Evolutionary conservation across 2,329 filamentous ascomycete species (phyloP).

Genomic region (Paecilomyces variotii): DNA sequence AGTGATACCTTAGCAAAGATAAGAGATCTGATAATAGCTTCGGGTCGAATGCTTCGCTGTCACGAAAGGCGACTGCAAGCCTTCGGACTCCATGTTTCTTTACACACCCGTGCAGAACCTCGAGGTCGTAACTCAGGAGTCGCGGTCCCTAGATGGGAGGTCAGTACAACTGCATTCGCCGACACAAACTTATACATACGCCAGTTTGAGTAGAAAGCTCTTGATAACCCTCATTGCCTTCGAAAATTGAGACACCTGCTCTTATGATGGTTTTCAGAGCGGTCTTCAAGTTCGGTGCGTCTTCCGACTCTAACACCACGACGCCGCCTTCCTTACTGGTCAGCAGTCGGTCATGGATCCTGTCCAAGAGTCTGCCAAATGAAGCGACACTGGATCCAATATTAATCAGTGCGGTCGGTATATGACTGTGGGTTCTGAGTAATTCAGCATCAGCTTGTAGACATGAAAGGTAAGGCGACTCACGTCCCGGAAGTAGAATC

Average conservation of each 20-base stretch:
- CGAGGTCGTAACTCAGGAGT: slow-evolving; percentile 39
- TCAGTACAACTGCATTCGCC: not conserved
- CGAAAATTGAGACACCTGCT: slow-evolving; percentile 28
- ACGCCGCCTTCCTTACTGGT: slow-evolving; percentile 25
- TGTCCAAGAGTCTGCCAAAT: slow-evolving; percentile 28
- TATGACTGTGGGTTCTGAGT: slow-evolving; percentile 29
- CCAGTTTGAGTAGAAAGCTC: slow-evolving; percentile 30
- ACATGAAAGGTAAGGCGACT: slow-evolving; percentile 6
- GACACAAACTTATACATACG: slow-evolving; percentile 16
- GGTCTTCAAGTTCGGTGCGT: slow-evolving; percentile 39
- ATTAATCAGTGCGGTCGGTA: slow-evolving; percentile 36
- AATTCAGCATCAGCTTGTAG: slow-evolving; percentile 7
- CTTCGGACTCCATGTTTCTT: slow-evolving; percentile 27
- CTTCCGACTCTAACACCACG: slow-evolving; percentile 35
- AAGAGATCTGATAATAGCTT: slow-evolving; percentile 38
- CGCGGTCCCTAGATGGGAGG: slow-evolving; percentile 25
- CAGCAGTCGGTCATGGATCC: slow-evolving; percentile 27
- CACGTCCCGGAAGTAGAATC: slow-evolving; percentile 28
- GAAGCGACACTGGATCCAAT: slow-evolving; percentile 37
- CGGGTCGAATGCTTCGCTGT: slow-evolving; percentile 42
- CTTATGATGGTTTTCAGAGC: slow-evolving; percentile 40
- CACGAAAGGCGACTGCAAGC: slow-evolving; percentile 36
- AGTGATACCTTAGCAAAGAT: slow-evolving; percentile 38
- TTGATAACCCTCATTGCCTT: slow-evolving; percentile 32
- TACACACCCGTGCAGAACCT: slow-evolving; percentile 37